phyloP scores from a whole-genome alignment of 2,329 filamentous ascomycete genomes.

The Lasiodiplodia sp. region DNA sequence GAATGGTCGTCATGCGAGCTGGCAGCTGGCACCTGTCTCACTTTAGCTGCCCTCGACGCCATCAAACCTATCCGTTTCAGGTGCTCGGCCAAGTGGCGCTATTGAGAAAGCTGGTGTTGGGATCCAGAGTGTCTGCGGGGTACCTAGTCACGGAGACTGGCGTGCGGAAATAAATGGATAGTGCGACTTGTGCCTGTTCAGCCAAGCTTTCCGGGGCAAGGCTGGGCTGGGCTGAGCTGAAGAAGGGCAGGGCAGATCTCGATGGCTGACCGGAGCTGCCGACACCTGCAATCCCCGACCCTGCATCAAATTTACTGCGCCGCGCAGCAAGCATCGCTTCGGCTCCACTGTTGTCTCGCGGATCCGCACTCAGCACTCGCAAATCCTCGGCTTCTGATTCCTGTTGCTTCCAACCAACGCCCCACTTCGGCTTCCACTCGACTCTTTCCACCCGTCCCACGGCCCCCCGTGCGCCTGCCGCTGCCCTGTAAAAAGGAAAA shows the following conservation, averaged over 20 bases:
- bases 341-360: background rate
- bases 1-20: background rate
- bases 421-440: slow-evolving; percentile 4
- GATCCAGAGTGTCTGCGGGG: background rate
- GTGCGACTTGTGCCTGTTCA: background rate
- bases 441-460: slow-evolving; percentile 11
- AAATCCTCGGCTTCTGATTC: background rate
- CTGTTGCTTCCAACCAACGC: background rate
- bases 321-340: background rate
- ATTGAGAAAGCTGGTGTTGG: background rate
- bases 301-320: background rate
- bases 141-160: background rate
- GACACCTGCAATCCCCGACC: background rate
- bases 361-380: background rate
- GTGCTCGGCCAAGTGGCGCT: background rate
- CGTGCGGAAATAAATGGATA: background rate
- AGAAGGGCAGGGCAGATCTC: background rate
- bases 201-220: slow-evolving; percentile 12
- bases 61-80: slow-evolving; percentile 2
- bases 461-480: background rate
- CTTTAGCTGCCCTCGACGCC: background rate
- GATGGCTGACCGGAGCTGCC: slow-evolving; percentile 1
- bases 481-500: background rate
- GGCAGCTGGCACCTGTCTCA: background rate
- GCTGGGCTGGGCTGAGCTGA: background rate